Conservation (phyloP, 1,139 yeast species). For the Sporopachydermia cereana region DNA sequence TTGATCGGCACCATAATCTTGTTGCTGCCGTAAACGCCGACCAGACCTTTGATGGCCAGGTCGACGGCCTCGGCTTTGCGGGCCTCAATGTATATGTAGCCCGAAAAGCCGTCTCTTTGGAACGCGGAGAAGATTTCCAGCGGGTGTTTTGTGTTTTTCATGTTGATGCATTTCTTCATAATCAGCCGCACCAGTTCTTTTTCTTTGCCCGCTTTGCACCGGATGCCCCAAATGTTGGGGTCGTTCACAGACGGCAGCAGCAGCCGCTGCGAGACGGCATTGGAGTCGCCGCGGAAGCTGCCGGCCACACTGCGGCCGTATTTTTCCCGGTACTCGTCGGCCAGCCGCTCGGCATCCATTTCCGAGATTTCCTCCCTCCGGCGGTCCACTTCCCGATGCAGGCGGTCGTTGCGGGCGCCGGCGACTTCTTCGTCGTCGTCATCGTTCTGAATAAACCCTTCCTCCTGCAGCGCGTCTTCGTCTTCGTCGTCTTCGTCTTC, state of each 20-base stretch:
- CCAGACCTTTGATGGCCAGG: slow-evolving; percentile 79
- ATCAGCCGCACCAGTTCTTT: slow-evolving; percentile 80
- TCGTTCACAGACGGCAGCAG: slow-evolving; percentile 92
- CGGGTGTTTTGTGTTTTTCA: slow-evolving; percentile 50
- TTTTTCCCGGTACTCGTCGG: slow-evolving; percentile 84
- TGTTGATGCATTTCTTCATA: slow-evolving; percentile 62
- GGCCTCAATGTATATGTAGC: slow-evolving; percentile 90
- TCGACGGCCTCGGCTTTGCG: slow-evolving; percentile 88
- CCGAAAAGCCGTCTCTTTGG: slow-evolving; percentile 87
- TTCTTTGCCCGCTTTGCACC: slow-evolving; percentile 90
- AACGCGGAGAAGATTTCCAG: slow-evolving; percentile 80
- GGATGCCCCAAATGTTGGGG: slow-evolving; percentile 91
- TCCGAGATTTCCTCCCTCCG: slow-evolving; percentile 83
- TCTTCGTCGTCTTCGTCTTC: slow-evolving; percentile 94
- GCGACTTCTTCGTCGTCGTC: slow-evolving; percentile 43
- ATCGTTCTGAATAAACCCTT: slow-evolving; percentile 69
- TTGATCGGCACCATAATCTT: slow-evolving; percentile 88
- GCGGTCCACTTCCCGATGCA: slow-evolving; percentile 87
- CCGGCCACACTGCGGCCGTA: slow-evolving; percentile 79
- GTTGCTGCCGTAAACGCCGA: slow-evolving; percentile 57
- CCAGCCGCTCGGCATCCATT: slow-evolving; percentile 90
- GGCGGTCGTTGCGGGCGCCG: slow-evolving; percentile 42
- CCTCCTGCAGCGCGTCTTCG: slow-evolving; percentile 77
- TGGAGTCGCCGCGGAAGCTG: slow-evolving; percentile 80
- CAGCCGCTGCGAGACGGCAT: slow-evolving; percentile 85